Base-by-base conservation (phyloP, 2,329 filamentous ascomycete genomes). In the Akanthomyces dipterigenus region DNA sequence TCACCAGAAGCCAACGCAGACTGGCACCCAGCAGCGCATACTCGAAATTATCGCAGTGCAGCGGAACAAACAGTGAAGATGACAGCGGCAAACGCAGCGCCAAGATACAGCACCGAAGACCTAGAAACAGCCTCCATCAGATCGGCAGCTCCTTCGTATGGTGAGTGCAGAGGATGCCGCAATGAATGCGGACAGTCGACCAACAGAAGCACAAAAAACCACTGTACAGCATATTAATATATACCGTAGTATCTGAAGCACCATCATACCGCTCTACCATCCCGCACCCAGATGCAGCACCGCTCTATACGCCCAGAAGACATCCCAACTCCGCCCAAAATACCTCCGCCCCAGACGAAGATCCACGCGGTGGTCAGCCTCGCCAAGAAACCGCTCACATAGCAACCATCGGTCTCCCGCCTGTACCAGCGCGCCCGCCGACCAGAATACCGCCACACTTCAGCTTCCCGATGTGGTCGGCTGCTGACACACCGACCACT, bases 111-210 rank as follows among this genome's bases (percentile, higher is more conserved):
- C 65, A 67, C 74, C 6, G 81, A 84, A 63, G 86, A 89, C 70
- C 84, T 87, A 62, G 87, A 89, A 67, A 88, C 86, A 24, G 80
- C 83, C 7, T 89, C 87, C 11, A 82, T 89, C 64, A 84, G 78
- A 66, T 89, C 86, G 20, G 81, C 81, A 8, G 86, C 86, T n/a
- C 87, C 87, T 45, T 89, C 87, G 11, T 89, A 89, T 71, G 77
- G 83, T 86, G 67, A 78, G 82, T 76, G 59, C 46, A 16, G 40
- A 31, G n/a, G 45, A 57, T 54, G 42, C 42, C 58, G 50, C 11
- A 22, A n/a, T 45, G 31, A 57, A 7, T 36, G 5, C 18, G 16
- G 34, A 28, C 18, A n/a, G n/a, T n/a, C n/a, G 53, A 31, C 16
- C 26, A 16, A 31, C n/a, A 55, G n/a, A 22, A 31, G 16, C 14